Evolutionary conservation across 2,329 filamentous ascomycete species (phyloP).

Genomic region (Fusarium tupiense): DNA sequence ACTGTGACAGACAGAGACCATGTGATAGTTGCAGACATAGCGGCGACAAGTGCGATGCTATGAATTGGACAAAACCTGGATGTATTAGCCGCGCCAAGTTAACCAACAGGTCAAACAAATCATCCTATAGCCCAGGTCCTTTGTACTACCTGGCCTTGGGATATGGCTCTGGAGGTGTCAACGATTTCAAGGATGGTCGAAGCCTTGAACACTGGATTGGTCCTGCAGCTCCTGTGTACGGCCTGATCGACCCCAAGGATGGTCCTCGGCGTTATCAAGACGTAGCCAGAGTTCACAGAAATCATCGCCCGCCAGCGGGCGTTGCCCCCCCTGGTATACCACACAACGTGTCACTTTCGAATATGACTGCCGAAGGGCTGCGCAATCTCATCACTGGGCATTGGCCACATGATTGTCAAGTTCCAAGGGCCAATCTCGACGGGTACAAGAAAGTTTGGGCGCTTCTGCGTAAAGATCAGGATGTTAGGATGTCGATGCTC

Average conservation of each 20-base stretch:
- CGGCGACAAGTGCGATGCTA: background rate
- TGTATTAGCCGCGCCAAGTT: conserved; percentile 2
- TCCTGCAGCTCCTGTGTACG: conserved; percentile 30
- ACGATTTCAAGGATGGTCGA: conserved; percentile 34
- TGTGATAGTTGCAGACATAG: conserved; percentile 48
- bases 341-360: too few species aligned
- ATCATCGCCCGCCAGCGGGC: conserved; percentile 13
- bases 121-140: conserved; percentile 26
- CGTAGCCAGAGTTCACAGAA: background rate
- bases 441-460: background rate
- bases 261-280: background rate
- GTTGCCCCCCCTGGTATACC: background rate
- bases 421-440: background rate
- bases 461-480: too few species aligned
- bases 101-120: too few species aligned
- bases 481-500: too few species aligned
- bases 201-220: conserved; percentile 39
- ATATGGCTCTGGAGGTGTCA: conserved; percentile 41
- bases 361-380: too few species aligned
- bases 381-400: too few species aligned
- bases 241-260: background rate
- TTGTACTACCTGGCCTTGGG: conserved; percentile 50
- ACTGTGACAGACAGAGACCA: conserved; percentile 51
- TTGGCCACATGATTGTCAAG: too few species aligned
- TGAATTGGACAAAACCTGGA: background rate